Conservation (phyloP, 176 grass and related monocot species). For the Chloris gayana region DNA sequence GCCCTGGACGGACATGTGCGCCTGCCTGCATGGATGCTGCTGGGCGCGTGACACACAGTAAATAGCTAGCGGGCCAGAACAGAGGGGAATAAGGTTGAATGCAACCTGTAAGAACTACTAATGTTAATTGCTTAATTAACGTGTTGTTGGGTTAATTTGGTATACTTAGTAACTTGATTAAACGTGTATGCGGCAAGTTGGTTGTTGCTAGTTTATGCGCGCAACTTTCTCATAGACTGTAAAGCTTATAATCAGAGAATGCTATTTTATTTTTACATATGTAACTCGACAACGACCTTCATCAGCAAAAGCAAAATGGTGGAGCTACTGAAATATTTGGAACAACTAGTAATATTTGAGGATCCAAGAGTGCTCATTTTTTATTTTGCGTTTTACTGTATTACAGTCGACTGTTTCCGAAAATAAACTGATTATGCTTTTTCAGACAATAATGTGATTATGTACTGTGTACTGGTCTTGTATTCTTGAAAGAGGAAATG, state of each 20-base stretch:
- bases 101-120: slow-evolving; percentile 32
- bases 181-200: slow-evolving; percentile 18
- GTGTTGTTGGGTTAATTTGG: slow-evolving; percentile 35
- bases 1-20: background rate
- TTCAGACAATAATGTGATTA: too few species aligned
- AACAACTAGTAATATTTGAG: background rate
- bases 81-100: slow-evolving; percentile 31
- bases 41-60: slow-evolving; percentile 33
- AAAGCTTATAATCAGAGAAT: slow-evolving; percentile 7
- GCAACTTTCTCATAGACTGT: slow-evolving; percentile 4
- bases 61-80: slow-evolving; percentile 39
- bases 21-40: background rate
- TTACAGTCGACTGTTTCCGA: too few species aligned
- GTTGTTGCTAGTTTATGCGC: slow-evolving; percentile 27
- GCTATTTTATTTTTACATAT: background rate
- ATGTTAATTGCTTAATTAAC: slow-evolving; percentile 42
- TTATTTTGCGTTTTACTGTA: background rate
- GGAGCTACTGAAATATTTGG: background rate
- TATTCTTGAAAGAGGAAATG: background rate
- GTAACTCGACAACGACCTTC: slow-evolving; percentile 14
- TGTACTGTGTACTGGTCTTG: background rate
- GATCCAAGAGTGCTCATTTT: background rate
- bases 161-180: slow-evolving; percentile 41
- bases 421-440: too few species aligned
- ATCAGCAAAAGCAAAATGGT: background rate